phyloP scores from a whole-genome alignment of 2,329 filamentous ascomycete species.

The Aureobasidium namibiae region DNA sequence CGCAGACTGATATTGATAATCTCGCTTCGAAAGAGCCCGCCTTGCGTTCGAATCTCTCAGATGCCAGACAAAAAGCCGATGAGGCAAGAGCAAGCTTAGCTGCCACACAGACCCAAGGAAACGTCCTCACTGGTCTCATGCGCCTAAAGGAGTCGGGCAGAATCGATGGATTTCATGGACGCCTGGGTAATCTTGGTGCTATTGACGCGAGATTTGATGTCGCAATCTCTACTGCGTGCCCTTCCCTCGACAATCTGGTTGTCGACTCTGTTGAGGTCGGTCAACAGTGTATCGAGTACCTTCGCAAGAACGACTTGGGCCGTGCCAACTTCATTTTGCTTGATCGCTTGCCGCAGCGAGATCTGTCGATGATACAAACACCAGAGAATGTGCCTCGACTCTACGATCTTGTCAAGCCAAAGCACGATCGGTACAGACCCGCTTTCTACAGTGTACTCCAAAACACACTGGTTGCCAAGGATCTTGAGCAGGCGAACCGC shows the following conservation, averaged over 20 bases:
- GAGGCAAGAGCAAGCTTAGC: slow-evolving; percentile 87
- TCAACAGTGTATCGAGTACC: slow-evolving; percentile 95
- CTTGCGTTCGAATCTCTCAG: slow-evolving; percentile 75
- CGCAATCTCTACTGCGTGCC: slow-evolving; percentile 95
- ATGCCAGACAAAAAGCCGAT: slow-evolving; percentile 86
- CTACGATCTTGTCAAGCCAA: slow-evolving; percentile 85
- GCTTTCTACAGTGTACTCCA: slow-evolving; percentile 95
- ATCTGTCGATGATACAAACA: slow-evolving; percentile 72
- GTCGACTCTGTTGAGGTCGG: slow-evolving; percentile 93
- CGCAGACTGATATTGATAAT: slow-evolving; percentile 64
- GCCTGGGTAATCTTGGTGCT: slow-evolving; percentile 84
- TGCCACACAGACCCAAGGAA: slow-evolving; percentile 79
- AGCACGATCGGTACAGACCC: slow-evolving; percentile 76
- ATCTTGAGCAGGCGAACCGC: slow-evolving; percentile 91
- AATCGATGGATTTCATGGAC: slow-evolving; percentile 93
- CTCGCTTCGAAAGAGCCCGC: slow-evolving; percentile 71
- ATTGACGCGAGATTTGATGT: slow-evolving; percentile 94
- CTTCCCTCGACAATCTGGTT: slow-evolving; percentile 87
- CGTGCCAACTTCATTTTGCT: slow-evolving; percentile 95
- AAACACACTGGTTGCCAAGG: slow-evolving; percentile 86
- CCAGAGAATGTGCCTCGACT: slow-evolving; percentile 87
- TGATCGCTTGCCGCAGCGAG: slow-evolving; percentile 72
- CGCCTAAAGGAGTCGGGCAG: slow-evolving; percentile 91
- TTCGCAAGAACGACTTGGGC: slow-evolving; percentile 94
- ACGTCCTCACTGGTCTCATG: slow-evolving; percentile 81